Conservation (phyloP, 306 rosid species). For the Quercus rubra region DNA sequence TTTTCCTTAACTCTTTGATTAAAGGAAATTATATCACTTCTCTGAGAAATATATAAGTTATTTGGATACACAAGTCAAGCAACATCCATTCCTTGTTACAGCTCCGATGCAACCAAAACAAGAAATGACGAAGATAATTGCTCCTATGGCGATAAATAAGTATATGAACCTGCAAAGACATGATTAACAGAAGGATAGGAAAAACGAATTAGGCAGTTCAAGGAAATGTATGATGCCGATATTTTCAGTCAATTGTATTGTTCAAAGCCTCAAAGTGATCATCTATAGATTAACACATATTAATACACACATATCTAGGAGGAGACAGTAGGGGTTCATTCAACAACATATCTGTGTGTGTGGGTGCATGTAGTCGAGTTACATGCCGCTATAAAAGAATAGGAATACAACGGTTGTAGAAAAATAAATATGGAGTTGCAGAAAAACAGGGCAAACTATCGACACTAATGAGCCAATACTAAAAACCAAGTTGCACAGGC, state of each 20-base stretch:
- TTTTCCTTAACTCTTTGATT: background rate
- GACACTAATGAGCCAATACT: too few species aligned
- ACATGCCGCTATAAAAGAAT: too few species aligned
- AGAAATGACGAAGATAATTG: constrained; percentile 62
- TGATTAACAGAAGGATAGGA: constrained; percentile 6
- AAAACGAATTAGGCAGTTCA: constrained; percentile 9
- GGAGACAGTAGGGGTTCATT: too few species aligned
- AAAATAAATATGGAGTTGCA: too few species aligned
- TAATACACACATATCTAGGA: too few species aligned
- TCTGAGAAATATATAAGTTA: background rate
- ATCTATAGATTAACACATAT: too few species aligned
- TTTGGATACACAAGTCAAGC: constrained; percentile 91
- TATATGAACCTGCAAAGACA: constrained; percentile 79
- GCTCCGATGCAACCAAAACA: constrained; percentile 88
- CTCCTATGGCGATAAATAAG: constrained; percentile 82
- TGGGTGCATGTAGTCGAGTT: too few species aligned
- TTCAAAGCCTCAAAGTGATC: too few species aligned
- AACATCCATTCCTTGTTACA: constrained; percentile 70
- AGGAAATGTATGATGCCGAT: constrained; percentile 1
- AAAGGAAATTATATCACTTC: background rate
- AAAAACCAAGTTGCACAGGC: too few species aligned
- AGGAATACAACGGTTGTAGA: too few species aligned
- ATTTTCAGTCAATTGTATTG: constrained; percentile 13
- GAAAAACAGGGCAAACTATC: too few species aligned
- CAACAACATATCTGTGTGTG: too few species aligned